Evolutionary conservation across 371 early-diverging fungal species (phyloP).

Genomic region (Mortierella sp.): DNA sequence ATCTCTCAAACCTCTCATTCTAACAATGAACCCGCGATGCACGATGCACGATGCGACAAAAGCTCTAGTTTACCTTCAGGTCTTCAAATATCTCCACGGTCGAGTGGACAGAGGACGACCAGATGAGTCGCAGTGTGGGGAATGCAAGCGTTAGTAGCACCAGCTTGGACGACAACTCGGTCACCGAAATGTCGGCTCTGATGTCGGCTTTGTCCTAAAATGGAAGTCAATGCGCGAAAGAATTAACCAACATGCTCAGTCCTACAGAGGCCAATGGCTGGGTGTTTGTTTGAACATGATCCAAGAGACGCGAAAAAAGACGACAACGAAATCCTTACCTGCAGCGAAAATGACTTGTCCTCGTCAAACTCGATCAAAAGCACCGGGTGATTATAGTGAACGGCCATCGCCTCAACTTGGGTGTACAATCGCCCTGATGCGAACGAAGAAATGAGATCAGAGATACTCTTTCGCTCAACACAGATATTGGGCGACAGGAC

Average conservation of each 20-base stretch:
- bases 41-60: too few species aligned
- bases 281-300: neutral
- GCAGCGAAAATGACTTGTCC: slow-evolving; percentile 84
- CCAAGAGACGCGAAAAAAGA: too few species aligned
- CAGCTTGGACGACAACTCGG: slow-evolving; percentile 81
- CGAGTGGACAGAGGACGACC: slow-evolving; percentile 91
- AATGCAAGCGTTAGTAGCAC: slow-evolving; percentile 87
- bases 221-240: neutral
- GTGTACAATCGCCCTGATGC: slow-evolving; percentile 91
- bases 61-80: slow-evolving; percentile 76
- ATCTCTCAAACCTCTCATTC: too few species aligned
- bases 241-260: neutral
- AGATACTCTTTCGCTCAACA: slow-evolving; percentile 95
- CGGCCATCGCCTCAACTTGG: slow-evolving; percentile 93
- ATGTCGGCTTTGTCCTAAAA: slow-evolving; percentile 64
- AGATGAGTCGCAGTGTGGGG: slow-evolving; percentile 88
- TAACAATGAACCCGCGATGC: too few species aligned
- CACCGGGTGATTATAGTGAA: slow-evolving; percentile 84
- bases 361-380: slow-evolving; percentile 96
- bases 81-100: slow-evolving; percentile 92
- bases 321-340: slow-evolving; percentile 55
- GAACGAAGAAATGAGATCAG: slow-evolving; percentile 91
- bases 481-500: slow-evolving; percentile 89
- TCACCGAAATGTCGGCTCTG: slow-evolving; percentile 66
- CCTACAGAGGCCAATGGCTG: too few species aligned